Base-by-base conservation (phyloP, 768 basidiomycete species). In the Chalciporus sphaerocephalus region DNA sequence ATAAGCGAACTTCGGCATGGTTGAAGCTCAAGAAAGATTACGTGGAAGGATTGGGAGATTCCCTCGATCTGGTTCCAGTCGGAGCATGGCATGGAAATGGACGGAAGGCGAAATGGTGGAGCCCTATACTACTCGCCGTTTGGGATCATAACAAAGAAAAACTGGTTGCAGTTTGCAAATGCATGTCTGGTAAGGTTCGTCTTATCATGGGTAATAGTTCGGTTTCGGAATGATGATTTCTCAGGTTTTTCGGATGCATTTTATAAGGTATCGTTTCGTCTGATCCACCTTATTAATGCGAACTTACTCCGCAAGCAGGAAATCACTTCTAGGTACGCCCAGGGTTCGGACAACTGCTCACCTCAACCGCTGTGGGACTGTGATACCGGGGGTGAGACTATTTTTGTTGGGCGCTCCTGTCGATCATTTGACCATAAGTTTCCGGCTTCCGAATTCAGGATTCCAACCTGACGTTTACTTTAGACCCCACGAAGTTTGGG, bases 21-120 rank as follows among this genome's bases (percentile, higher is more conserved):
- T 61, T 94, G 45, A 93, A 94, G 62, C 72, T 95, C 35, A 96
- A 96, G 68, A 92, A 90, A 59, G 93, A 95, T 61, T 96, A 94
- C 61, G 83, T 93, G 17, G 75, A 76, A 21, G 84, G 83, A 3
- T 64, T 90, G 28, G 85, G 85, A n/a, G 87, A 92, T 60, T 78
- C 79, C 52, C 76, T 81, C 22, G 87, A 87, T 58, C 66, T 85
- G 44, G 76, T 86, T 23, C 85, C 86, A 22, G 70, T 87, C 42
- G 85, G 81, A 38, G 92, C 89, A 35, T 94, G 90, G 88, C 81
- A 92, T 68, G 92, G 92, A 38, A 87, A 83, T 59, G 93, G 93
- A 24, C 70, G 92, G 27, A 96, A 95, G 68, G 84, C 82, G 13
- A 76, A 79, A 38, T 95, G 92, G 93, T 96, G 90, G 88, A 88